These are phyloP conservation scores for Paramecium sexaurelia DNA, from an alignment of 73 alveolate species.

Conservation along the genomic window DNA sequence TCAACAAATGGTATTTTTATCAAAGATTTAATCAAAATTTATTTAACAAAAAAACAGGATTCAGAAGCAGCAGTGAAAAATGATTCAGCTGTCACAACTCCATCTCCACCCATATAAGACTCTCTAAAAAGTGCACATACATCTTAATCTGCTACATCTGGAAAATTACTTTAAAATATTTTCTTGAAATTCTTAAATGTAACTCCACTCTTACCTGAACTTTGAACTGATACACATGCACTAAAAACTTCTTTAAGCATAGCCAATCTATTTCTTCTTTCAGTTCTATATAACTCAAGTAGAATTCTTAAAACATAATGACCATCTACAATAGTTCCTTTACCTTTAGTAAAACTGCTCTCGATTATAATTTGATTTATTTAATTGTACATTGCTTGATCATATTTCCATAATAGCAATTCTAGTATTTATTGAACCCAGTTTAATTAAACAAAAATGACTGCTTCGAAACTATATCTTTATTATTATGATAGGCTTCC, in stretches of 20 bases:
- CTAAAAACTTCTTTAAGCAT: slow-evolving; percentile 59
- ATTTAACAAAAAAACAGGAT: slow-evolving; percentile 41
- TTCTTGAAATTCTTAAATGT: slow-evolving; percentile 50
- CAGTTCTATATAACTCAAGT: slow-evolving; percentile 55
- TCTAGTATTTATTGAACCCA: slow-evolving; percentile 72
- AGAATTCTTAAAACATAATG: slow-evolving; percentile 60
- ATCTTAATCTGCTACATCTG: slow-evolving; percentile 58
- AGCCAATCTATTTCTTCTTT: slow-evolving; percentile 46
- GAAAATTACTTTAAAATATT: slow-evolving; percentile 51
- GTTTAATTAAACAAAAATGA: slow-evolving; percentile 64
- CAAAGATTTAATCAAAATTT: not conserved
- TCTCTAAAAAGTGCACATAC: slow-evolving; percentile 58
- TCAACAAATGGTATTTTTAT: slow-evolving; percentile 35
- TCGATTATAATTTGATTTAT: slow-evolving; percentile 57
- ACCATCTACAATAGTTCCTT: slow-evolving; percentile 27
- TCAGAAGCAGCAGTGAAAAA: slow-evolving; percentile 62
- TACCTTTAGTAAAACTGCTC: slow-evolving; percentile 1
- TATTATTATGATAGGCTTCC: slow-evolving; percentile 77
- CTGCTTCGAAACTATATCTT: slow-evolving; percentile 69
- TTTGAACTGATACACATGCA: slow-evolving; percentile 43
- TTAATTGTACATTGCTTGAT: slow-evolving; percentile 59
- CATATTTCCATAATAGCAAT: slow-evolving; percentile 70
- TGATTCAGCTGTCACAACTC: slow-evolving; percentile 63
- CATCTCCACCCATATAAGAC: slow-evolving; percentile 56
- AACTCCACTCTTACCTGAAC: slow-evolving; percentile 60